Conservation (phyloP, 345 rosid genomes). For the Noccaea bulbosa region DNA sequence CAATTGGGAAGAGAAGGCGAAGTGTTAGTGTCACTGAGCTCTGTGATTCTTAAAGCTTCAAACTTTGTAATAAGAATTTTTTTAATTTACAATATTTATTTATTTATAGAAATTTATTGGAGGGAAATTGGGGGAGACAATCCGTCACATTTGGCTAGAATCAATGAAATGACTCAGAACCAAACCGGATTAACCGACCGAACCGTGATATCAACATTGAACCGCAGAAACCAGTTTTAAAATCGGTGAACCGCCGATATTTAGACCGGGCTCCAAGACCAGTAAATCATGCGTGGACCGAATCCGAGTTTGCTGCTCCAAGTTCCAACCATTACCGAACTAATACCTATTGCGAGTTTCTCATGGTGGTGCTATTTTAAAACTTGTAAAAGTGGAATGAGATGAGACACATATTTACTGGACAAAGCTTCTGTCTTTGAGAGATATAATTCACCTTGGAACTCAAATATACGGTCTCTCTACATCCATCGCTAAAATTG, state of each 20-base stretch:
- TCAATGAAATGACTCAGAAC: background rate
- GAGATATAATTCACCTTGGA: no score
- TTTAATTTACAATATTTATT: background rate
- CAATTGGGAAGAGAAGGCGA: background rate
- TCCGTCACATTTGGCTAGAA: background rate
- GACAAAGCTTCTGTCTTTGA: background rate
- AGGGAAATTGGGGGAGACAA: conserved; percentile 29
- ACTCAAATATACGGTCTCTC: no score
- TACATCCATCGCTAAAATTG: no score
- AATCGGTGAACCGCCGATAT: no score
- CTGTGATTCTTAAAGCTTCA: background rate
- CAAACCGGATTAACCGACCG: background rate
- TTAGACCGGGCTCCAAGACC: conserved; percentile 55
- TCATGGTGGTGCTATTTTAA: no score
- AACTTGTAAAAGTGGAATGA: background rate
- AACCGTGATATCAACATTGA: conserved; percentile 10
- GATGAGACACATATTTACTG: conserved; percentile 11
- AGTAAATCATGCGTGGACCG: conserved; percentile 60
- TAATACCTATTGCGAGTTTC: no score
- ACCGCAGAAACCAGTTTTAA: conserved; percentile 56
- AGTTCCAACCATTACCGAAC: no score
- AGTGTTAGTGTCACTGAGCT: background rate
- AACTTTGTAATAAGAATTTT: background rate
- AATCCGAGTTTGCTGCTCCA: conserved; percentile 9
- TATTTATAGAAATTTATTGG: background rate